Evolutionary conservation across 768 basidiomycete species (phyloP).

Genomic region (Boletus rufocinnamomeus): DNA sequence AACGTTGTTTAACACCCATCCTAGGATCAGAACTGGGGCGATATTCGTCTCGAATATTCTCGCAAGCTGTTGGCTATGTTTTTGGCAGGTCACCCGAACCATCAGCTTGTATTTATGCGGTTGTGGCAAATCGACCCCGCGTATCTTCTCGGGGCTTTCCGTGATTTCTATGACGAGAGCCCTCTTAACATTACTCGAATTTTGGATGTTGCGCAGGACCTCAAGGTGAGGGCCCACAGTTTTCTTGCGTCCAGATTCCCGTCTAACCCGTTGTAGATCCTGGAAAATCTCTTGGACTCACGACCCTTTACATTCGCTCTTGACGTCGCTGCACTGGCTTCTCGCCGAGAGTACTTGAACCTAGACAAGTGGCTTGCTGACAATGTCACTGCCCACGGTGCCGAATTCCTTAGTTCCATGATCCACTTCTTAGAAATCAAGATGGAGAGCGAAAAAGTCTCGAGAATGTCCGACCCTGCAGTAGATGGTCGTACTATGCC

Average conservation of each 20-base stretch:
- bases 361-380: slow-evolving; percentile 96
- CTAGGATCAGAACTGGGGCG: slow-evolving; percentile 82
- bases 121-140: slow-evolving; percentile 90
- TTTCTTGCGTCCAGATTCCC: background rate
- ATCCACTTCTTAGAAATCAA: slow-evolving; percentile 91
- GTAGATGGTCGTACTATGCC: slow-evolving; percentile 82
- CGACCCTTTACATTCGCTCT: slow-evolving; percentile 88
- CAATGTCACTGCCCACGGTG: slow-evolving; percentile 78
- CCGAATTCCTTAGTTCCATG: slow-evolving; percentile 83
- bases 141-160: slow-evolving; percentile 85
- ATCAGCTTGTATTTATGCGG: slow-evolving; percentile 95
- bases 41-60: slow-evolving; percentile 84
- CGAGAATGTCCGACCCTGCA: slow-evolving; percentile 74
- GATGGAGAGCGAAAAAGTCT: slow-evolving; percentile 84
- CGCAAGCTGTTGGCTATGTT: slow-evolving; percentile 87
- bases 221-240: slow-evolving; percentile 61
- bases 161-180: slow-evolving; percentile 89
- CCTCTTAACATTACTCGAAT: slow-evolving; percentile 94
- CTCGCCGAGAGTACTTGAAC: slow-evolving; percentile 90
- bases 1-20: background rate
- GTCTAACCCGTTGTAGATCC: slow-evolving; percentile 53
- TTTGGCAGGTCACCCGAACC: slow-evolving; percentile 89
- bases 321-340: slow-evolving; percentile 92
- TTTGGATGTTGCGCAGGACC: slow-evolving; percentile 91
- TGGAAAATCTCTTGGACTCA: slow-evolving; percentile 89